phyloP scores from a whole-genome alignment of 306 rosid species.

The Sechiopsis laciniata region DNA sequence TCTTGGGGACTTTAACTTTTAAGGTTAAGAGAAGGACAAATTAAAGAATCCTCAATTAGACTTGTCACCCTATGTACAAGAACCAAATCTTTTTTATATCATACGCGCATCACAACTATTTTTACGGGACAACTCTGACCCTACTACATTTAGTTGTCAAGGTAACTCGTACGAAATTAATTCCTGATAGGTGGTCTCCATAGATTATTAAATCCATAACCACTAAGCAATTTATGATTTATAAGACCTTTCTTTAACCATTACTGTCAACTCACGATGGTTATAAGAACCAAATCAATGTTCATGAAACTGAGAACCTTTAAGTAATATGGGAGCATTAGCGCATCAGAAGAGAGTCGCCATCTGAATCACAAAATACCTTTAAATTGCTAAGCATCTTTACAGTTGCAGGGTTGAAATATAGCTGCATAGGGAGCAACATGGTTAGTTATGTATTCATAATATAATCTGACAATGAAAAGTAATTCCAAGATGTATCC shows the following conservation, averaged over 20 bases:
- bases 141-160: too few relatives aligned
- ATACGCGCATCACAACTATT: too few relatives aligned
- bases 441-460: background rate
- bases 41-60: background rate
- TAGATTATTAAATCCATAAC: too few relatives aligned
- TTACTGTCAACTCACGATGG: too few relatives aligned
- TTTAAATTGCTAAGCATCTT: slow-evolving; percentile 99
- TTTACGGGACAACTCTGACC: too few relatives aligned
- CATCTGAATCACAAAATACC: slow-evolving; percentile 42
- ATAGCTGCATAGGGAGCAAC: slow-evolving; percentile 61
- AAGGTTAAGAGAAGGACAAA: slow-evolving; percentile 8
- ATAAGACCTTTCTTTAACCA: too few relatives aligned
- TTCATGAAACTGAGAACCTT: background rate
- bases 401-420: slow-evolving; percentile 97
- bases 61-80: slow-evolving; percentile 12
- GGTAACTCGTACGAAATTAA: too few relatives aligned
- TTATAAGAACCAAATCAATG: background rate
- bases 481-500: slow-evolving; percentile 1
- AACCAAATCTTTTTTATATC: too few relatives aligned
- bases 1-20: background rate
- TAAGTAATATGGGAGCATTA: background rate
- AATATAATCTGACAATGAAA: background rate
- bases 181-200: too few relatives aligned
- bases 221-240: too few relatives aligned
- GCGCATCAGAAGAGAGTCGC: background rate